These are phyloP conservation scores for Rhynchospora breviuscula DNA, from an alignment of 176 grass and related monocot genomes.

Conservation along the genomic window DNA sequence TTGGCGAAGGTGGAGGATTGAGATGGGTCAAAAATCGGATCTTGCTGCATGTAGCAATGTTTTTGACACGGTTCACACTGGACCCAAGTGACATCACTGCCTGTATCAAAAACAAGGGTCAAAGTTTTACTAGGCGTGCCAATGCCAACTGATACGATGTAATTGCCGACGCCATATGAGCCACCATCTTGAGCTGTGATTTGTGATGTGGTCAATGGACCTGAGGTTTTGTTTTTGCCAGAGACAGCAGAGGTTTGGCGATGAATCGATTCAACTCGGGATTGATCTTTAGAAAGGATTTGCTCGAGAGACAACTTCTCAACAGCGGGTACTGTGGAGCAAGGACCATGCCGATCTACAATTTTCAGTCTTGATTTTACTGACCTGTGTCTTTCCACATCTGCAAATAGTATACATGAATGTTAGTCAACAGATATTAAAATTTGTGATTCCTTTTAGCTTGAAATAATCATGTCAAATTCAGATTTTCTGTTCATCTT, in stretches of 20 bases:
- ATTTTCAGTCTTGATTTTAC: background rate
- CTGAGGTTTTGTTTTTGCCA: background rate
- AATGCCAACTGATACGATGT: conserved; percentile 33
- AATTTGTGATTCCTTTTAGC: too few relatives aligned
- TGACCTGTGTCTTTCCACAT: background rate
- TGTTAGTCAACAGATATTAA: background rate
- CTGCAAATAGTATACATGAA: background rate
- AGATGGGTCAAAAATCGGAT: conserved; percentile 28
- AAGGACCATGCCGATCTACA: conserved; percentile 6
- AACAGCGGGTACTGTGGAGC: background rate
- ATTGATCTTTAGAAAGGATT: conserved; percentile 4
- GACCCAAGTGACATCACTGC: conserved; percentile 22
- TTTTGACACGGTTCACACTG: conserved; percentile 23
- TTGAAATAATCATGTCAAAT: too few relatives aligned
- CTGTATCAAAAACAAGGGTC: conserved; percentile 32
- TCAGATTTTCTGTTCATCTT: too few relatives aligned
- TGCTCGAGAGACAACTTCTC: background rate
- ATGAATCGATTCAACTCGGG: conserved; percentile 22
- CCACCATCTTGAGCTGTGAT: background rate
- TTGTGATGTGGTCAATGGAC: background rate
- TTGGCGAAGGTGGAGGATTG: conserved; percentile 26
- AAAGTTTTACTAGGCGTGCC: conserved; percentile 19
- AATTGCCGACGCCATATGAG: conserved; percentile 8
- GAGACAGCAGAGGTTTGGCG: background rate
- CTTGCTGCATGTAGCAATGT: conserved; percentile 23